Conservation (phyloP, 257 asterid genomes). For the Nicotiana obtusifolia region DNA sequence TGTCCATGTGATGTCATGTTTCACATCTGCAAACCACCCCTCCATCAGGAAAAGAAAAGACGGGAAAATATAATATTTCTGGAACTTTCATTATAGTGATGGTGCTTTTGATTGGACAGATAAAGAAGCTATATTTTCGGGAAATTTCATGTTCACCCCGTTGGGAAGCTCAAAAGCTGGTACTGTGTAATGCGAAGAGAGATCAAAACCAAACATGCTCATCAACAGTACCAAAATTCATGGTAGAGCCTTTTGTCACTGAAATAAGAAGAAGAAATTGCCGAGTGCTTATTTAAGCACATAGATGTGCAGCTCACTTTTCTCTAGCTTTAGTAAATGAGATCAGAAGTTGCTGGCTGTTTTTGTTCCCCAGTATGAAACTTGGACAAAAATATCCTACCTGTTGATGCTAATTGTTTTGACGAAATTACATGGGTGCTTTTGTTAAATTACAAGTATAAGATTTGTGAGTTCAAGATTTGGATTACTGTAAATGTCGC, state of each 20-base stretch:
- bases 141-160: constrained; percentile 70
- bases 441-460: not conserved
- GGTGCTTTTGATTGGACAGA: constrained; percentile 35
- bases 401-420: not conserved
- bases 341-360: not conserved
- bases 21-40: not conserved
- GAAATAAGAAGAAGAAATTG: not conserved
- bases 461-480: not conserved
- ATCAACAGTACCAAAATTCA: not conserved
- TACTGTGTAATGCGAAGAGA: constrained; percentile 6
- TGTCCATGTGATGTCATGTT: not conserved
- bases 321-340: not conserved
- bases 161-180: constrained; percentile 34
- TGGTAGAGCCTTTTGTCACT: not conserved
- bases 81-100: constrained; percentile 1
- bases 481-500: not conserved
- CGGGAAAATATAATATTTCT: not conserved
- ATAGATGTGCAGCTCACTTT: not conserved
- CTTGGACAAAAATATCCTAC: not conserved
- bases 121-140: constrained; percentile 67
- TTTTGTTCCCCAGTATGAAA: not conserved
- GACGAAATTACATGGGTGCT: too few species aligned
- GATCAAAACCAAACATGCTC: not conserved
- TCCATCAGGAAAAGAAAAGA: not conserved
- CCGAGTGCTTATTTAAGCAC: not conserved